These are phyloP conservation scores for Aureobasidium sp. DNA, from an alignment of 2,329 filamentous ascomycete species.

Conservation along the genomic window DNA sequence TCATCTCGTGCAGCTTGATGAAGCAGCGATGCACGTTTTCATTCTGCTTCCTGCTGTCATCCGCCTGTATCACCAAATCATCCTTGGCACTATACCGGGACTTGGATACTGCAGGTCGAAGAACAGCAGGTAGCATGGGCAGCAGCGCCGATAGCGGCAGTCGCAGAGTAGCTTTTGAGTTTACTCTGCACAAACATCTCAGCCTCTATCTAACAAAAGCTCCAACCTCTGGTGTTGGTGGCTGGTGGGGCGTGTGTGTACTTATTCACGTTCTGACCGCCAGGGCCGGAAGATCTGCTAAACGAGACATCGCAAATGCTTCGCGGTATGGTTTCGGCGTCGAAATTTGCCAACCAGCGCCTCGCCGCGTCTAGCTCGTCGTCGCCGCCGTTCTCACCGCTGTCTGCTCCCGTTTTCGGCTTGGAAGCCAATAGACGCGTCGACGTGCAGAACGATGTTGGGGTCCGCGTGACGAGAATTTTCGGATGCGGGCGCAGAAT, in stretches of 20 bases:
- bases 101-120: slow-evolving; percentile 34
- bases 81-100: slow-evolving; percentile 41
- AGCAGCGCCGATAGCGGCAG: slow-evolving; percentile 31
- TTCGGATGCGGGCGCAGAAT: background rate
- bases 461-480: background rate
- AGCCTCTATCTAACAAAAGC: background rate
- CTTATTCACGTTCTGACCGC: slow-evolving; percentile 64
- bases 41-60: slow-evolving; percentile 53
- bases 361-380: slow-evolving; percentile 16
- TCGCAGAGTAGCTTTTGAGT: slow-evolving; percentile 1
- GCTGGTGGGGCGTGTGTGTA: slow-evolving; percentile 25
- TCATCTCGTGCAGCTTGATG: slow-evolving; percentile 46
- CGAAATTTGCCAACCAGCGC: slow-evolving; percentile 46
- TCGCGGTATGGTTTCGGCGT: slow-evolving; percentile 46
- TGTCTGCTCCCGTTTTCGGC: background rate
- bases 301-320: slow-evolving; percentile 51
- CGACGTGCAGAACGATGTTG: background rate
- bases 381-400: slow-evolving; percentile 5
- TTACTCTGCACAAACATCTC: background rate
- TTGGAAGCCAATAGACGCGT: background rate
- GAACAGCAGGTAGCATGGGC: slow-evolving; percentile 43
- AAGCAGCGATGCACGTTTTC: slow-evolving; percentile 53
- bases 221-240: background rate
- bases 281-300: slow-evolving; percentile 55
- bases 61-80: slow-evolving; percentile 52